Evolutionary conservation across 179 eudicot genomes (phyloP).

Genomic region (Silene coronaria): DNA sequence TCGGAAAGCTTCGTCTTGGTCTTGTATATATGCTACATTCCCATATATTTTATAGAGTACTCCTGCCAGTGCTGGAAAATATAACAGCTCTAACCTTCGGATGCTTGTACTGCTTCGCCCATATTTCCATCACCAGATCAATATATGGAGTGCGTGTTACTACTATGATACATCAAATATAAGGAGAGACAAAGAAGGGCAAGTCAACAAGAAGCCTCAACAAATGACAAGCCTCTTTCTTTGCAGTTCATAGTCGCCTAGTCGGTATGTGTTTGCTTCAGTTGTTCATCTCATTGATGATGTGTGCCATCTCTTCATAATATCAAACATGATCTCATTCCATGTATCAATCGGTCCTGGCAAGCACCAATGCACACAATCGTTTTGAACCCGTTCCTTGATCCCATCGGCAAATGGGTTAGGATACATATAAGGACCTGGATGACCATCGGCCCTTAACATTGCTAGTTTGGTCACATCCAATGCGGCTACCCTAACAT

Average conservation of each 20-base stretch:
- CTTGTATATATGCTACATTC: not conserved
- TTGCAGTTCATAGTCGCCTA: not conserved
- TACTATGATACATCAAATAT: not conserved
- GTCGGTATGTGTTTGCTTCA: too few relatives aligned
- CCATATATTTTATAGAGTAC: not conserved
- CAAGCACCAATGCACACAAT: constrained; percentile 93
- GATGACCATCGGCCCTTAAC: constrained; percentile 88
- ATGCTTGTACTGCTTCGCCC: not conserved
- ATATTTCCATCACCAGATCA: not conserved
- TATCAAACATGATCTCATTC: constrained; percentile 81
- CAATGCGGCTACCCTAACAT: constrained; percentile 46
- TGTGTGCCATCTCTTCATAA: constrained; percentile 49
- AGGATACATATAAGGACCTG: constrained; percentile 82
- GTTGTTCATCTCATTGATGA: constrained; percentile 17
- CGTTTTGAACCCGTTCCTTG: constrained; percentile 62
- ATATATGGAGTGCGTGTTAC: not conserved
- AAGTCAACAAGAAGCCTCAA: not conserved
- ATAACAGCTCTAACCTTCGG: not conserved
- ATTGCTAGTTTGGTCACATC: constrained; percentile 67
- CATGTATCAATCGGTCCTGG: constrained; percentile 94
- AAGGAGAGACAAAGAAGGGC: not conserved
- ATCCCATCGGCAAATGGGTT: constrained; percentile 76
- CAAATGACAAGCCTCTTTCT: constrained; percentile 2
- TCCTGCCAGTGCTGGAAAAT: not conserved
- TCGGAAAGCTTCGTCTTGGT: not conserved